Evolutionary conservation across 2,329 filamentous ascomycete genomes (phyloP).

Genomic region (Alternaria ventricosa): DNA sequence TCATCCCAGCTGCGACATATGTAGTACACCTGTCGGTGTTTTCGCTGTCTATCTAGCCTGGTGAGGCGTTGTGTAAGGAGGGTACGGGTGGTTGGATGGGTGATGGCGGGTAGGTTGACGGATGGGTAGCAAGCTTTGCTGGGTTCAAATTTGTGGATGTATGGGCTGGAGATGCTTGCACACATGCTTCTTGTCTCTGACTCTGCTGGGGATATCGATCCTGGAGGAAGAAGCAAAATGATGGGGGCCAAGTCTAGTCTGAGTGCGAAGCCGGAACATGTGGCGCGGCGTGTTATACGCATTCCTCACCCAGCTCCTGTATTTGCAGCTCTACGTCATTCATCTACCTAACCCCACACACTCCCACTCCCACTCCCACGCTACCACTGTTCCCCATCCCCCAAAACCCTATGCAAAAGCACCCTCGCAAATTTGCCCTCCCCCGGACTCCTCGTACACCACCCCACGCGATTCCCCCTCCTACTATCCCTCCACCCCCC

Average conservation of each 20-base stretch:
- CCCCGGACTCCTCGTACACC: constrained; percentile 74
- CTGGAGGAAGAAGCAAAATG: too few relatives aligned
- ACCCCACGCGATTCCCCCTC: constrained; percentile 80
- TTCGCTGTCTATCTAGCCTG: neutral
- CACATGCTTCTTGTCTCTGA: too few relatives aligned
- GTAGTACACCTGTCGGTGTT: neutral
- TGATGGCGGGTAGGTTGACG: neutral
- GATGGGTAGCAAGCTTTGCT: neutral
- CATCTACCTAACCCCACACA: too few relatives aligned
- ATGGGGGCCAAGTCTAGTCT: too few relatives aligned
- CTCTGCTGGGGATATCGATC: too few relatives aligned
- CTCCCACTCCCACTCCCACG: neutral
- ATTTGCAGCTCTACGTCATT: too few relatives aligned
- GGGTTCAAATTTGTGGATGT: too few relatives aligned
- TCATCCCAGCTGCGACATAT: neutral
- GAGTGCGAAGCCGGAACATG: too few relatives aligned
- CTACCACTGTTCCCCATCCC: constrained; percentile 24
- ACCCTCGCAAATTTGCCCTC: constrained; percentile 69
- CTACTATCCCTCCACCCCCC: constrained; percentile 75
- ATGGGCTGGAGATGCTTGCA: too few relatives aligned
- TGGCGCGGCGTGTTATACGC: too few relatives aligned
- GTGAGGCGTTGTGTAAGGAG: neutral
- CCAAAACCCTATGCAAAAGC: constrained; percentile 71
- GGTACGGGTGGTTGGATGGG: neutral
- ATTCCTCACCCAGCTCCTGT: too few relatives aligned